phyloP scores from a whole-genome alignment of 1,139 yeast species.

The Torulaspora globosa region DNA sequence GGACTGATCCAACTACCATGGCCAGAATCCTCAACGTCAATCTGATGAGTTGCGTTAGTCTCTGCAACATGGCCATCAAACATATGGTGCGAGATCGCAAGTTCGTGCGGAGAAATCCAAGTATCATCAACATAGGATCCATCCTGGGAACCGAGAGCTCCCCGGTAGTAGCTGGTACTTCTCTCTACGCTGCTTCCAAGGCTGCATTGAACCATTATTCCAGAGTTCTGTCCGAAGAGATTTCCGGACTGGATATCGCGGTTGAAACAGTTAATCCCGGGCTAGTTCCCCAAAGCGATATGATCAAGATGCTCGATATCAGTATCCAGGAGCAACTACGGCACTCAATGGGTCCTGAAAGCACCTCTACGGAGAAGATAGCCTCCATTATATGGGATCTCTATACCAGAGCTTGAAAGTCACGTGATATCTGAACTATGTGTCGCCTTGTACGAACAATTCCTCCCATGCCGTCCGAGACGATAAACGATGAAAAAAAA shows the following conservation, averaged over 20 bases:
- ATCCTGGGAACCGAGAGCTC: constrained; percentile 43
- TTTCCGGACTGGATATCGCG: constrained; percentile 47
- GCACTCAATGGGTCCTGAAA: background rate
- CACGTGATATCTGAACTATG: constrained; percentile 1
- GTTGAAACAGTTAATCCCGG: constrained; percentile 75
- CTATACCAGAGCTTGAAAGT: constrained; percentile 2
- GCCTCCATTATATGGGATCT: constrained; percentile 13
- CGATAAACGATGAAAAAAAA: constrained; percentile 2
- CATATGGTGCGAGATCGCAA: constrained; percentile 46
- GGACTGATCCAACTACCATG: constrained; percentile 45
- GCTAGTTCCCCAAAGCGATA: constrained; percentile 65
- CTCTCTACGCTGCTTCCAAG: constrained; percentile 77
- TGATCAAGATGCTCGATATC: constrained; percentile 42
- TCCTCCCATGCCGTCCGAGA: background rate
- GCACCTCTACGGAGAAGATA: constrained; percentile 8
- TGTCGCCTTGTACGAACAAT: background rate
- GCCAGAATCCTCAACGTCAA: constrained; percentile 54
- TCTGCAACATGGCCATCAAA: constrained; percentile 47
- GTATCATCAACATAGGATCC: constrained; percentile 68
- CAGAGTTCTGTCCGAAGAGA: constrained; percentile 57
- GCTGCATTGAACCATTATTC: constrained; percentile 74
- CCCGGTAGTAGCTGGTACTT: constrained; percentile 50
- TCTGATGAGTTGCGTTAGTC: constrained; percentile 59
- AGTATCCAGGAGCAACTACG: constrained; percentile 13
- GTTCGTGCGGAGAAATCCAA: constrained; percentile 7